A percentile compares a stretch with the other conserved stretches of the same genome.
phyloP scores from a whole-genome alignment of 2,329 filamentous ascomycete species.

The Blastomyces percursus region DNA sequence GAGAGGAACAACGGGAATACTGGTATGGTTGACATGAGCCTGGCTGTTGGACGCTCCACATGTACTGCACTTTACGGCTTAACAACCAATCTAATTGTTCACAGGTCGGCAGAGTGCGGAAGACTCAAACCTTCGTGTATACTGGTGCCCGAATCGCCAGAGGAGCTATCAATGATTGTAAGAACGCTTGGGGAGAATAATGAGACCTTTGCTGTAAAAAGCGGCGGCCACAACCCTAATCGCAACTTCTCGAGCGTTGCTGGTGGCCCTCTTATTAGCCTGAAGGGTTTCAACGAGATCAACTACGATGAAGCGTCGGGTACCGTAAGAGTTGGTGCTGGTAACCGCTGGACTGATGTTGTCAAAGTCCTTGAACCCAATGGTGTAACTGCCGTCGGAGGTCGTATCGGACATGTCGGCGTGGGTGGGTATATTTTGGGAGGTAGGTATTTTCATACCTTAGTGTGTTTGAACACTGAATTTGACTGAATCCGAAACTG shows the following conservation, averaged over 20 bases:
- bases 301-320: constrained; percentile 26
- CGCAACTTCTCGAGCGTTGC: constrained; percentile 38
- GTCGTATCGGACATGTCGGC: constrained; percentile 39
- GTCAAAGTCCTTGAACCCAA: constrained; percentile 23
- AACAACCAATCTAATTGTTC: neutral
- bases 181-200: constrained; percentile 38
- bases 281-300: constrained; percentile 34
- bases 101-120: constrained; percentile 3
- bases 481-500: neutral
- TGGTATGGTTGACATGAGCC: neutral
- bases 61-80: neutral
- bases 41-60: neutral
- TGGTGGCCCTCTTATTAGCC: constrained; percentile 35
- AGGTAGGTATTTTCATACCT: constrained; percentile 19
- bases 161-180: constrained; percentile 46
- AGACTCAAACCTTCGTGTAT: constrained; percentile 34
- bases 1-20: neutral
- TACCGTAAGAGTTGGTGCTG: constrained; percentile 32
- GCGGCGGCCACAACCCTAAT: constrained; percentile 40
- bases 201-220: constrained; percentile 45
- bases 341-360: constrained; percentile 27
- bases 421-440: constrained; percentile 39
- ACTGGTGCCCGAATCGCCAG: constrained; percentile 37
- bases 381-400: constrained; percentile 32
- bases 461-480: neutral